Evolutionary conservation across 805 yeast genomes (phyloP).

Genomic region (Kuraishia borneana): DNA sequence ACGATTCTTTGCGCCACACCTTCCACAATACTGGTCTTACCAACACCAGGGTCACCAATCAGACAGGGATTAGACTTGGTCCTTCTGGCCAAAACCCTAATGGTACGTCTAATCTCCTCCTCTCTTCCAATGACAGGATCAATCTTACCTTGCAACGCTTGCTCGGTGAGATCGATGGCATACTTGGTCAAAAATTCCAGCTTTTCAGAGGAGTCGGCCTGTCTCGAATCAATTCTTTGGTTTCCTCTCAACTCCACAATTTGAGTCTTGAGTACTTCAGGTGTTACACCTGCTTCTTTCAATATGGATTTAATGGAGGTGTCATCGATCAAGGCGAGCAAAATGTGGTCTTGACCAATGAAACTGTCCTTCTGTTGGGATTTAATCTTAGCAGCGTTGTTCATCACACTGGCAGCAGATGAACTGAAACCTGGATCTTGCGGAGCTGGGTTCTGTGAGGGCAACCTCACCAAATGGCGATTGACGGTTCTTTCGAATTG

Average conservation of each 20-base stretch:
- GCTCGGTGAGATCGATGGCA: slow-evolving; percentile 88
- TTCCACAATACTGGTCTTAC: slow-evolving; percentile 96
- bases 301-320: slow-evolving; percentile 55
- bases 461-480: slow-evolving; percentile 69
- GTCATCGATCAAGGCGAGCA: slow-evolving; percentile 80
- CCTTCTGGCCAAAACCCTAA: slow-evolving; percentile 92
- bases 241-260: slow-evolving; percentile 76
- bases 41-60: slow-evolving; percentile 99
- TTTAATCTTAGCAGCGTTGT: slow-evolving; percentile 67
- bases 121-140: slow-evolving; percentile 99
- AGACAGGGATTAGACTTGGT: slow-evolving; percentile 94
- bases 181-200: slow-evolving; percentile 81
- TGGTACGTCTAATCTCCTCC: slow-evolving; percentile 93
- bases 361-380: slow-evolving; percentile 83
- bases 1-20: slow-evolving; percentile 97
- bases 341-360: slow-evolving; percentile 88
- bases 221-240: slow-evolving; percentile 85
- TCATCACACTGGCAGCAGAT: slow-evolving; percentile 65
- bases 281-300: slow-evolving; percentile 58
- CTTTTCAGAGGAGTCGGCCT: slow-evolving; percentile 81
- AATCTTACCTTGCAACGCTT: slow-evolving; percentile 86
- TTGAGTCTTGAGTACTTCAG: slow-evolving; percentile 67
- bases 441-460: slow-evolving; percentile 87
- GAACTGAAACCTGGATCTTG: slow-evolving; percentile 65
- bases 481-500: slow-evolving; percentile 72